Conservation (phyloP, 179 eudicot species). For the Actinidia polygama region DNA sequence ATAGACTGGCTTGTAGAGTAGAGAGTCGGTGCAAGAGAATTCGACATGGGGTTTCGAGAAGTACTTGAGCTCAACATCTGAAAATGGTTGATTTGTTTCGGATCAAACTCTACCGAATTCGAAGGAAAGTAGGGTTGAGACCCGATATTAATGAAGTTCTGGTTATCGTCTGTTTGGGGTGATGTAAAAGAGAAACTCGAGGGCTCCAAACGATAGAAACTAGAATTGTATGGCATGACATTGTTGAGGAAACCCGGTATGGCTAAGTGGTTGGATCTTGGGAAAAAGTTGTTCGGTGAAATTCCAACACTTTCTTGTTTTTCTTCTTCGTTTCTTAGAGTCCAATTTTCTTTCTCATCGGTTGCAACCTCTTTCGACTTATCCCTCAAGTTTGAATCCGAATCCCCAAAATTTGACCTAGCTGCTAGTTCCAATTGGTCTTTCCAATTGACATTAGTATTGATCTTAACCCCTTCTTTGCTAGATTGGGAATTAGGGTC, state of each 20-base stretch:
- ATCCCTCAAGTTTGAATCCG: too few relatives aligned
- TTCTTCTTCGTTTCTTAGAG: constrained; percentile 11
- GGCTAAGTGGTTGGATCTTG: constrained; percentile 21
- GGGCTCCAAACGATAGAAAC: constrained; percentile 42
- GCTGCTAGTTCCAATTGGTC: too few relatives aligned
- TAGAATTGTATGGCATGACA: constrained; percentile 23
- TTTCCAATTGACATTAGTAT: neutral
- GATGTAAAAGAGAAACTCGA: constrained; percentile 42
- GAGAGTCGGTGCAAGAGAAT: constrained; percentile 21
- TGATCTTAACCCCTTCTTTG: constrained; percentile 27
- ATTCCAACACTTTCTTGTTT: neutral
- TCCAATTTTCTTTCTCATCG: too few relatives aligned
- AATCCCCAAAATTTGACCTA: too few relatives aligned
- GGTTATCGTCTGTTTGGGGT: constrained; percentile 22
- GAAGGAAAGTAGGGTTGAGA: constrained; percentile 36
- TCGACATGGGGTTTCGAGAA: constrained; percentile 27
- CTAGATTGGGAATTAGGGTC: constrained; percentile 12
- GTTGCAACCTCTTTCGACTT: too few relatives aligned
- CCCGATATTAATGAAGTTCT: constrained; percentile 33
- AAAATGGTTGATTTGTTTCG: constrained; percentile 32
- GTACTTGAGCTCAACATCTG: constrained; percentile 38
- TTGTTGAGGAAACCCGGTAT: constrained; percentile 31
- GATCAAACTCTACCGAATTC: constrained; percentile 22
- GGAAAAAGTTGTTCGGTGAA: constrained; percentile 26
- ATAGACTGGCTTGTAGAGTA: constrained; percentile 31